Conservation (phyloP, 78 protist species). For the Dictyostelium brefeldianum region DNA sequence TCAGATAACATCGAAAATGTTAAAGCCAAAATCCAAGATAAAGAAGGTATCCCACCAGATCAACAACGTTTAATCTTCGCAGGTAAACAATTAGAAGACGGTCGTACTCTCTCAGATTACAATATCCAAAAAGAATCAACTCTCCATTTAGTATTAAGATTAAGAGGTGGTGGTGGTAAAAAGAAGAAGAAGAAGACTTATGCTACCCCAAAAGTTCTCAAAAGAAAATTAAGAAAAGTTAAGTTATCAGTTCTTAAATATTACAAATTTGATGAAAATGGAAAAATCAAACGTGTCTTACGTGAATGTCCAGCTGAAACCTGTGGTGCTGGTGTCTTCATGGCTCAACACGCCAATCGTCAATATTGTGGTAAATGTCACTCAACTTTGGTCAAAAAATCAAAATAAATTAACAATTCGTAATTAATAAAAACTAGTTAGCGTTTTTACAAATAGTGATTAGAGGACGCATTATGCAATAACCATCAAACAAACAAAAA, state of each 20-base stretch:
- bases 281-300: conserved; percentile 94
- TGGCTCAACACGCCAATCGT: conserved; percentile 97
- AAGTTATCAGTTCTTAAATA: conserved; percentile 97
- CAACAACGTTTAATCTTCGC: conserved; percentile 99
- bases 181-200: conserved; percentile 99
- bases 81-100: conserved; percentile 99
- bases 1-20: conserved; percentile 97
- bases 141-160: conserved; percentile 96
- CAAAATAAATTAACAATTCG: conserved; percentile 30
- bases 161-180: conserved; percentile 98
- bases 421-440: neutral
- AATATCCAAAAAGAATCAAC: conserved; percentile 99
- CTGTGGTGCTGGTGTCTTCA: conserved; percentile 99
- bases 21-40: conserved; percentile 98
- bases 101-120: conserved; percentile 98
- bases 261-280: conserved; percentile 97
- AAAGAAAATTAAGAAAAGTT: conserved; percentile 96
- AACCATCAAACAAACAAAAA: neutral
- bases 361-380: conserved; percentile 99
- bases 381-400: conserved; percentile 87
- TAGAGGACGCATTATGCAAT: conserved; percentile 23
- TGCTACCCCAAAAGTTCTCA: conserved; percentile 98
- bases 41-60: conserved; percentile 99
- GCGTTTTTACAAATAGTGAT: neutral
- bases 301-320: conserved; percentile 92